Evolutionary conservation across 768 basidiomycete genomes (phyloP), one percentile per base, ranked within the genome.

Genomic region (Arthromyces matolae): DNA sequence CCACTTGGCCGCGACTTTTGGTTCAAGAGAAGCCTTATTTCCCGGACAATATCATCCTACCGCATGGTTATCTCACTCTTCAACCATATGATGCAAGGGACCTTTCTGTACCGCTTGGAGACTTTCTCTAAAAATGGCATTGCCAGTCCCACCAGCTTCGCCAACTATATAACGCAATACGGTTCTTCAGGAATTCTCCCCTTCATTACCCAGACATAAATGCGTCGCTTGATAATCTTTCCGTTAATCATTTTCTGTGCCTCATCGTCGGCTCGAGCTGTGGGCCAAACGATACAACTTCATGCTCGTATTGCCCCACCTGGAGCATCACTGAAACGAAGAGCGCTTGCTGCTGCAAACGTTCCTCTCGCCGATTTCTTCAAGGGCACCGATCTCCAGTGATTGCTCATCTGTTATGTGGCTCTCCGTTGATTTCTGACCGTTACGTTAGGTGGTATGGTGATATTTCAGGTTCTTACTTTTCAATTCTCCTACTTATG

Each of bases 361-460:
- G 62, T 75, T 29, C 76, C 76, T 36, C 61, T 80, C 13, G 66
- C 65, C 10, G 77, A 79, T 63, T 78, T 77, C 59, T 80, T 79
- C 65, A 52, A 69, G 40, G 79, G 78, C 33, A 80, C 79, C 29
- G 79, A 80, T 59, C 69, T 80, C n/a, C 79, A 80, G 76, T 80
- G 49, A 58, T 70, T 50, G 42, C 33, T 23, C 27, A 45, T 22
- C 16, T 13, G 23, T 41, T 18, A 24, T 20, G 32, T 34, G 52
- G 34, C 25, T 47, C 29, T 36, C 34, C 31, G n/a, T 39, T 35
- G 16, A 20, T 25, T 43, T 28, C 46, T 14, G 34, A 45, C 25
- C 34, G n/a, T n/a, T n/a, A n/a, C n/a, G n/a, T n/a, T n/a, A 78
- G 76, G 61, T 77, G 77, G 77, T 79, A 71, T 49, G 77, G 77